Conservation (phyloP, 1,284 basidiomycete genomes). For the Kwoniella shivajii region DNA sequence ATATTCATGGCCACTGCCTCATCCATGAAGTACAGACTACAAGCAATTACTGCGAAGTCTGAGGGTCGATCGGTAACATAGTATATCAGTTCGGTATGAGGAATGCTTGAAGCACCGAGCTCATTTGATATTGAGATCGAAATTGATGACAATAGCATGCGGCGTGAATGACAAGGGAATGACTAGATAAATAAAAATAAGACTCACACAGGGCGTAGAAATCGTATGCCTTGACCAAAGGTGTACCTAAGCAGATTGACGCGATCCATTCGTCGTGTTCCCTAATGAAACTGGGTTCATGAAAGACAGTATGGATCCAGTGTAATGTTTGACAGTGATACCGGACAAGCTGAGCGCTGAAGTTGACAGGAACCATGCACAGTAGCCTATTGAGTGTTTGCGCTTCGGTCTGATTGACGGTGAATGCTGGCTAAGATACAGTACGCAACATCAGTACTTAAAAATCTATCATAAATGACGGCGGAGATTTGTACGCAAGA, state of each 20-base stretch:
- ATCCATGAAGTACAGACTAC: conserved; percentile 26
- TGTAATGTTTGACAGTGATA: conserved; percentile 23
- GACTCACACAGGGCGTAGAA: conserved; percentile 23
- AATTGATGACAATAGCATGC: background rate
- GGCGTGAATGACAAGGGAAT: too few species aligned
- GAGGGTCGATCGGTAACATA: background rate
- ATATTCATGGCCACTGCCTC: conserved; percentile 10
- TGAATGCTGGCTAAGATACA: conserved; percentile 4
- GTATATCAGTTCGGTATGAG: too few species aligned
- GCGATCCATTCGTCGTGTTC: conserved; percentile 36
- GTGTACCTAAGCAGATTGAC: background rate
- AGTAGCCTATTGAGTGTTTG: conserved; percentile 14
- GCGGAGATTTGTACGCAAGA: background rate
- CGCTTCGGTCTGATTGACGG: conserved; percentile 11
- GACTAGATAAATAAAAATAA: too few species aligned
- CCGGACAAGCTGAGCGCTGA: conserved; percentile 12
- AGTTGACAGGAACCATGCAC: conserved; percentile 13
- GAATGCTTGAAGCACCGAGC: too few species aligned
- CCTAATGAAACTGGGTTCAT: conserved; percentile 28
- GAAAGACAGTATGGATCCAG: conserved; percentile 32
- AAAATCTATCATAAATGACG: background rate
- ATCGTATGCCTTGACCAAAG: conserved; percentile 10
- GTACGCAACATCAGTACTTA: background rate
- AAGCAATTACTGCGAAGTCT: conserved; percentile 27
- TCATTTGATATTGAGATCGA: too few species aligned